These are phyloP conservation scores for Sugiyamaella xylanicola DNA, from an alignment of 1,139 yeast species.

Conservation along the genomic window DNA sequence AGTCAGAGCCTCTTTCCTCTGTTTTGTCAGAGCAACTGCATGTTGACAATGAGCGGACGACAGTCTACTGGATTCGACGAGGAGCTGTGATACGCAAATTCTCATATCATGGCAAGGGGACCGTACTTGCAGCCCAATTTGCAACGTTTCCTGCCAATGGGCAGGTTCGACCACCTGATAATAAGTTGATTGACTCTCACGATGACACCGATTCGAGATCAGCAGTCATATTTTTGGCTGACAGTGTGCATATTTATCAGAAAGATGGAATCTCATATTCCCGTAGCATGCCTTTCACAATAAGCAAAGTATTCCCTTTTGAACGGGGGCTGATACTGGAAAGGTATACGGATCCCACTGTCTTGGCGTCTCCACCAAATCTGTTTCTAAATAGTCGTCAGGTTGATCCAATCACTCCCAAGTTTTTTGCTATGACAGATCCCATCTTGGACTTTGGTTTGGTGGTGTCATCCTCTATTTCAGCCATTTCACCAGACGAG, in stretches of 20 bases:
- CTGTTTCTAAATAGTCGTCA: neutral
- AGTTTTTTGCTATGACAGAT: slow-evolving; percentile 64
- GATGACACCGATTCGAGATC: slow-evolving; percentile 21
- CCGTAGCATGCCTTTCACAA: slow-evolving; percentile 64
- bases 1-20: neutral
- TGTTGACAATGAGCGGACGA: slow-evolving; percentile 1
- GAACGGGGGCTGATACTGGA: slow-evolving; percentile 68
- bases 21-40: slow-evolving; percentile 15
- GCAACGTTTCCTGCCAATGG: slow-evolving; percentile 43
- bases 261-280: slow-evolving; percentile 59
- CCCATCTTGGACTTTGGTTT: slow-evolving; percentile 70
- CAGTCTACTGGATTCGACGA: slow-evolving; percentile 53
- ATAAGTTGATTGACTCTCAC: neutral
- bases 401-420: slow-evolving; percentile 34
- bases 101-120: slow-evolving; percentile 48
- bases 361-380: neutral
- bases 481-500: slow-evolving; percentile 63
- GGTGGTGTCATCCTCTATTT: slow-evolving; percentile 69
- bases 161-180: neutral
- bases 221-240: slow-evolving; percentile 36
- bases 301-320: slow-evolving; percentile 58
- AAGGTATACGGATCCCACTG: slow-evolving; percentile 40
- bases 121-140: slow-evolving; percentile 54
- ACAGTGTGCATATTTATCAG: slow-evolving; percentile 53
- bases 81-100: slow-evolving; percentile 53